phyloP scores from a whole-genome alignment of 768 basidiomycete species.

The Suillus weaverae region DNA sequence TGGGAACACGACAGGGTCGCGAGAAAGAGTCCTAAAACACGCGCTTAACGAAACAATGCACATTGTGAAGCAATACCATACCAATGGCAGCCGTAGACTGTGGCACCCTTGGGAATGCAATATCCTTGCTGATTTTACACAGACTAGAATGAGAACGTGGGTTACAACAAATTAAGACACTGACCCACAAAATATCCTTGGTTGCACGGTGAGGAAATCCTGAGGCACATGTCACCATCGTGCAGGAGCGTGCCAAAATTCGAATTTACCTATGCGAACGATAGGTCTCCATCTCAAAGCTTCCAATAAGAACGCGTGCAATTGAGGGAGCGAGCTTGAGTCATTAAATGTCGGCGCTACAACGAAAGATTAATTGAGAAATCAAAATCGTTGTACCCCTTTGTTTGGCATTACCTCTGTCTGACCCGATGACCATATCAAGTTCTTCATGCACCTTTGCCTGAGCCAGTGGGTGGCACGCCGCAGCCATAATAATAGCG shows the following conservation, averaged over 20 bases:
- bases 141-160: background rate
- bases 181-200: conserved; percentile 59
- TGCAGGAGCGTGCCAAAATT: background rate
- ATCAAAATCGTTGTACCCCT: background rate
- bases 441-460: conserved; percentile 49
- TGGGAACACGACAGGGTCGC: conserved; percentile 51
- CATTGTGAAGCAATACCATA: background rate
- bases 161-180: background rate
- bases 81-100: conserved; percentile 36
- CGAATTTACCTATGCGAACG: conserved; percentile 26
- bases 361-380: background rate
- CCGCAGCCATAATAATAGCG: conserved; percentile 50
- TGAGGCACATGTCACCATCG: background rate
- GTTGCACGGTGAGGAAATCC: conserved; percentile 64
- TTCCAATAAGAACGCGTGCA: conserved; percentile 22
- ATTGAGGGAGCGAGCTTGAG: background rate
- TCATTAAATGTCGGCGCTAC: background rate
- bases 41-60: background rate
- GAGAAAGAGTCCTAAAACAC: conserved; percentile 44
- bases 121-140: conserved; percentile 29
- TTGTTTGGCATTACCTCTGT: conserved; percentile 14
- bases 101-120: conserved; percentile 35
- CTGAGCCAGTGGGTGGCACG: conserved; percentile 50
- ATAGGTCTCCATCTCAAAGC: conserved; percentile 36
- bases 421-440: conserved; percentile 46